phyloP scores from a whole-genome alignment of 2,329 filamentous ascomycete species.

The Chrysoporthe puriensis region DNA sequence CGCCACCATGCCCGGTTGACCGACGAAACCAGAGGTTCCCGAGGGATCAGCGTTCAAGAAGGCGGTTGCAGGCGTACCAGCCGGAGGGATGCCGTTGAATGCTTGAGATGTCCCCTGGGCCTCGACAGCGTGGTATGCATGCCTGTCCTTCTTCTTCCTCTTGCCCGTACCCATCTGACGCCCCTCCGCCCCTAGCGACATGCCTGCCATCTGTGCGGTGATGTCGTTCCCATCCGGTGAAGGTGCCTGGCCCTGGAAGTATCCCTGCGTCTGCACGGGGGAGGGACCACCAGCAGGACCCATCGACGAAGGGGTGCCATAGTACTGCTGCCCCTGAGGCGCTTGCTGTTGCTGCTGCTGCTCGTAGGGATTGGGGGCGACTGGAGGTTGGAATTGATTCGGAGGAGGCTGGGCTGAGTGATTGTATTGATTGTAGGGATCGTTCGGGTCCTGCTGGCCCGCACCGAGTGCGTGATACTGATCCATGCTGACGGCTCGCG shows the following conservation, averaged over 20 bases:
- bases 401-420: slow-evolving; percentile 45
- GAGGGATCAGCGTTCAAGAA: slow-evolving; percentile 62
- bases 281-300: slow-evolving; percentile 39
- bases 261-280: slow-evolving; percentile 35
- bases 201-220: slow-evolving; percentile 75
- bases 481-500: slow-evolving; percentile 36
- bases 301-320: slow-evolving; percentile 39
- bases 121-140: slow-evolving; percentile 88
- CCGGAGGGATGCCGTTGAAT: slow-evolving; percentile 69
- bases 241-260: slow-evolving; percentile 37
- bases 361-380: slow-evolving; percentile 59
- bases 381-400: slow-evolving; percentile 55
- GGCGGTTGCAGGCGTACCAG: slow-evolving; percentile 56
- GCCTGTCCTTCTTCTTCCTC: slow-evolving; percentile 91
- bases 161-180: slow-evolving; percentile 55
- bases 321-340: slow-evolving; percentile 45
- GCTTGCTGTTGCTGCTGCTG: slow-evolving; percentile 36
- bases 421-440: slow-evolving; percentile 43
- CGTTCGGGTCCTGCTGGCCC: slow-evolving; percentile 55
- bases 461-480: slow-evolving; percentile 58
- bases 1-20: slow-evolving; percentile 43
- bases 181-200: slow-evolving; percentile 65
- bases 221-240: slow-evolving; percentile 47
- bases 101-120: slow-evolving; percentile 69
- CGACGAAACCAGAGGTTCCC: slow-evolving; percentile 49